Evolutionary conservation across 176 grass and related monocot genomes (phyloP).

Genomic region (Neostapfia colusana): DNA sequence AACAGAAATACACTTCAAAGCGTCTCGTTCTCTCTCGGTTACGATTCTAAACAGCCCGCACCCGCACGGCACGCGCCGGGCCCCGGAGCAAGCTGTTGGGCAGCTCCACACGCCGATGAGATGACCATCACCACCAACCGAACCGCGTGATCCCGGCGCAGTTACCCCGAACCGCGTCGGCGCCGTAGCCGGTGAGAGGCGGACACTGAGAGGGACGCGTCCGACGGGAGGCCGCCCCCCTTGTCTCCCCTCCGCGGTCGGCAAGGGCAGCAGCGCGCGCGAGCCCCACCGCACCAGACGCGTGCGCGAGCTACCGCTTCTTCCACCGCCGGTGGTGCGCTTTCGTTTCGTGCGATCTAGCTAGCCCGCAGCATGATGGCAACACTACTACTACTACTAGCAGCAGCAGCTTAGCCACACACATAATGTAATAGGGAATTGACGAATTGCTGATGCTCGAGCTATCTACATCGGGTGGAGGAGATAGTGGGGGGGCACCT

Average conservation of each 20-base stretch:
- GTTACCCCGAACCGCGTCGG: slow-evolving; percentile 1
- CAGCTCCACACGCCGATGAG: not conserved
- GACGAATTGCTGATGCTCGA: not conserved
- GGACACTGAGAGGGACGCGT: slow-evolving; percentile 4
- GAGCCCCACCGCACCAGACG: slow-evolving; percentile 37
- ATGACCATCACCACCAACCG: not conserved
- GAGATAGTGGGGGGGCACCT: not conserved
- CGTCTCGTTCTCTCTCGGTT: no score
- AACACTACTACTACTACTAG: not conserved
- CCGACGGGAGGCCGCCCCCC: not conserved
- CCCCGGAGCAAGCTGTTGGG: not conserved
- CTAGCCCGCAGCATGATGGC: not conserved
- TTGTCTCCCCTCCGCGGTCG: not conserved
- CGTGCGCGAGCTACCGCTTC: not conserved
- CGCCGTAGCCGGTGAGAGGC: not conserved
- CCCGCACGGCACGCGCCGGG: slow-evolving; percentile 1
- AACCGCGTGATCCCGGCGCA: not conserved
- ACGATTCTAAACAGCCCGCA: no score
- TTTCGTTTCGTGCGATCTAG: slow-evolving; percentile 28
- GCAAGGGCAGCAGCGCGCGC: not conserved
- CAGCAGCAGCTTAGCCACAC: not conserved
- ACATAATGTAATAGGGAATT: not conserved
- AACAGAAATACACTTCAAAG: no score
- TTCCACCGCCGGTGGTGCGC: not conserved
- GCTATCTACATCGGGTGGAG: not conserved